These are phyloP conservation scores for Euptelea pleiosperma DNA, from an alignment of 164 flowering plant species.

Conservation along the genomic window DNA sequence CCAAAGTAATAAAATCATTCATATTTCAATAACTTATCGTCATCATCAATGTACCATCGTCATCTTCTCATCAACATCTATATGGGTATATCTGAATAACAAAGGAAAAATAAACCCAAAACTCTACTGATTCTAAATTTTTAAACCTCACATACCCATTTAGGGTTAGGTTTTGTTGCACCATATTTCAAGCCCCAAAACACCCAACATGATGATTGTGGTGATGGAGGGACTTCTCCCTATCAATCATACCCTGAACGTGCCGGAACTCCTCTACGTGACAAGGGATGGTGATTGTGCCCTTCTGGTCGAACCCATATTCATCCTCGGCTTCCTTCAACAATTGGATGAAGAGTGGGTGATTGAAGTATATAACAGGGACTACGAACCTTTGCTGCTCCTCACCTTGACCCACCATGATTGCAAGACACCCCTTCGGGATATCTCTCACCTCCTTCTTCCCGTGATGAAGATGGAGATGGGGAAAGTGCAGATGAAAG, in stretches of 20 bases:
- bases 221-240: conserved; percentile 38
- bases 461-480: conserved; percentile 31
- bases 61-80: too few relatives aligned
- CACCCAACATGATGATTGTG: conserved; percentile 14
- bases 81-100: too few relatives aligned
- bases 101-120: too few relatives aligned
- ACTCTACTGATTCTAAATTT: too few relatives aligned
- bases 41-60: too few relatives aligned
- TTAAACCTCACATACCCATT: too few relatives aligned
- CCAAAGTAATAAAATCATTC: too few relatives aligned
- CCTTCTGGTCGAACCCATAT: conserved; percentile 74
- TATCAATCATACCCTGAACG: conserved; percentile 52
- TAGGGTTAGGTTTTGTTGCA: too few relatives aligned
- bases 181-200: conserved; percentile 22
- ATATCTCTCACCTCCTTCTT: conserved; percentile 29
- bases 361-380: conserved; percentile 61
- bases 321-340: conserved; percentile 70
- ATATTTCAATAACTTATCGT: too few relatives aligned
- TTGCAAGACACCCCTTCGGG: conserved; percentile 66
- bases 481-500: conserved; percentile 30
- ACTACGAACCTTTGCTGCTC: conserved; percentile 51
- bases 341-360: conserved; percentile 61
- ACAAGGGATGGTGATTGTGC: conserved; percentile 66
- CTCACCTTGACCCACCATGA: conserved; percentile 51
- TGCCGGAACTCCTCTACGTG: conserved; percentile 54